Evolutionary conservation across 2,329 filamentous ascomycete species (phyloP).

Genomic region (Arthrobotrys sphaeroides): DNA sequence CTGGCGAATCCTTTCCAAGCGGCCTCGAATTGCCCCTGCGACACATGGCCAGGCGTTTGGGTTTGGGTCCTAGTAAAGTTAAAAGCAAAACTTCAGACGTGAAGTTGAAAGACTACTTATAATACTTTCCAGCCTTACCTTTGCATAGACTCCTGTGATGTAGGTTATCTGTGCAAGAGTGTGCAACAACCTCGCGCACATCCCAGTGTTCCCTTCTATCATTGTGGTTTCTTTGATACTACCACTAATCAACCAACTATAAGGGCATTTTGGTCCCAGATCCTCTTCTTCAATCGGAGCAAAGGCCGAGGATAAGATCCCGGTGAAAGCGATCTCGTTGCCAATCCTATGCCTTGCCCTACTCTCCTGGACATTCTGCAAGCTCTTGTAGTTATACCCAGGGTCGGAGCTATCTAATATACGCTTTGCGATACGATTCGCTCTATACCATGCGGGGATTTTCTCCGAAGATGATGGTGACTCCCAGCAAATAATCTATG

Average conservation of each 20-base stretch:
- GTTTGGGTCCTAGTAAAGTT: neutral
- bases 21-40: neutral
- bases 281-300: conserved; percentile 4
- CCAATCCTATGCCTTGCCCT: neutral
- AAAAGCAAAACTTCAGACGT: no score
- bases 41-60: neutral
- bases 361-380: neutral
- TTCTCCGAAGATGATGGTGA: neutral
- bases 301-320: neutral
- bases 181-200: neutral
- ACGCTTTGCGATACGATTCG: neutral
- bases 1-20: neutral
- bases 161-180: conserved; percentile 1
- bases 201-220: conserved; percentile 8
- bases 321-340: neutral
- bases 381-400: neutral
- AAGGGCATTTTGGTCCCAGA: neutral
- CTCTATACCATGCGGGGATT: neutral
- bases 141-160: neutral
- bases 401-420: neutral
- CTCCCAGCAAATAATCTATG: conserved; percentile 9
- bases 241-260: neutral
- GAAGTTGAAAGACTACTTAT: no score
- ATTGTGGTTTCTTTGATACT: neutral
- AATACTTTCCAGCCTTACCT: neutral